Evolutionary conservation across 2,329 filamentous ascomycete genomes (phyloP).

Genomic region (Ophiostoma perfectum): DNA sequence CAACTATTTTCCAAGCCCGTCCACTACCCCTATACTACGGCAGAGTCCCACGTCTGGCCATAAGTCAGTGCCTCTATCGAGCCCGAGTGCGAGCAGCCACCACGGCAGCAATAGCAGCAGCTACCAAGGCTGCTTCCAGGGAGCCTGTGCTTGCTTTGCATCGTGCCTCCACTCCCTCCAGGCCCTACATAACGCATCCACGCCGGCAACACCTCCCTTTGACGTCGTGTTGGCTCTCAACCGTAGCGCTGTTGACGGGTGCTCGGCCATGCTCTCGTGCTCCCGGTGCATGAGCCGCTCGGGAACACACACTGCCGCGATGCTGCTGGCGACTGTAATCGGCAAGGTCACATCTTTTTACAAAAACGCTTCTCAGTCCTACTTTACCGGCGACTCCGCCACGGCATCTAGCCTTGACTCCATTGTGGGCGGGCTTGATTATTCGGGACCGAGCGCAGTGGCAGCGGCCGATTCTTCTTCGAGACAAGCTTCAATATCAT

Average conservation of each 20-base stretch:
- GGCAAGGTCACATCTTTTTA: conserved; percentile 46
- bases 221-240: conserved; percentile 43
- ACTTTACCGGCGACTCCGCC: background rate
- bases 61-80: conserved; percentile 29
- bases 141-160: conserved; percentile 43
- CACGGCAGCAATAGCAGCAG: background rate
- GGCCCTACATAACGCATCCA: conserved; percentile 40
- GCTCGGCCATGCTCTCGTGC: conserved; percentile 44
- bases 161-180: conserved; percentile 44
- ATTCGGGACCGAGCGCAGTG: conserved; percentile 15
- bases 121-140: conserved; percentile 1
- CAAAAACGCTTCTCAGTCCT: conserved; percentile 34
- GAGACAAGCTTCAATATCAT: background rate
- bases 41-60: conserved; percentile 30
- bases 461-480: background rate
- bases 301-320: conserved; percentile 41
- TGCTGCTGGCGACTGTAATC: conserved; percentile 47
- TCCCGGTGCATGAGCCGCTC: conserved; percentile 41
- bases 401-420: background rate
- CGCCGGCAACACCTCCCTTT: conserved; percentile 35
- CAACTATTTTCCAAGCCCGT: conserved; percentile 39
- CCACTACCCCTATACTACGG: conserved; percentile 36
- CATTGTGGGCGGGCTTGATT: background rate
- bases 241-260: conserved; percentile 45
- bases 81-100: background rate